A percentile compares a stretch with the other conserved stretches of the same genome.
phyloP scores from a whole-genome alignment of 768 basidiomycete genomes.

The Termitomyces titanicus region DNA sequence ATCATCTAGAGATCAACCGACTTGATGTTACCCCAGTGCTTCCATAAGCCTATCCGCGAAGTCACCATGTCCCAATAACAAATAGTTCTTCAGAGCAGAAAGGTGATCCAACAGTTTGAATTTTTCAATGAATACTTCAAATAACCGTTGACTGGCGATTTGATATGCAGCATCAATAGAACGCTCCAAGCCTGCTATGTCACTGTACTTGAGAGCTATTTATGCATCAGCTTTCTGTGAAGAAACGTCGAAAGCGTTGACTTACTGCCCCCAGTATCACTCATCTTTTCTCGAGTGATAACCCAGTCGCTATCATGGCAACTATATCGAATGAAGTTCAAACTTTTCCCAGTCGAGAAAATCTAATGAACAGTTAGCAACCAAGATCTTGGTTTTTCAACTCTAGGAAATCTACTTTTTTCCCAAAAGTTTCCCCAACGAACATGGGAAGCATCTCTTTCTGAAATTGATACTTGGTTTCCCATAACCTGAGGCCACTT shows the following conservation, averaged over 20 bases:
- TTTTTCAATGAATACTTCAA: slow-evolving; percentile 96
- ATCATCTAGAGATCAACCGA: neutral
- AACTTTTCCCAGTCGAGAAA: slow-evolving; percentile 95
- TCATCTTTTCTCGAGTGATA: slow-evolving; percentile 85
- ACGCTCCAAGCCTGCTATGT: slow-evolving; percentile 90
- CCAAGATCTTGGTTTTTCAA: neutral
- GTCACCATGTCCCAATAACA: slow-evolving; percentile 91
- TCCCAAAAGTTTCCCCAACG: slow-evolving; percentile 90
- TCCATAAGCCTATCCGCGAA: slow-evolving; percentile 97
- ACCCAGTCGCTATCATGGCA: slow-evolving; percentile 98
- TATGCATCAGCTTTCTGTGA: neutral
- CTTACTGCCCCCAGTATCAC: slow-evolving; percentile 83
- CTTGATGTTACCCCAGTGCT: slow-evolving; percentile 67
- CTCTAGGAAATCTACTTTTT: slow-evolving; percentile 58
- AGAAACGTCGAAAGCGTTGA: slow-evolving; percentile 3
- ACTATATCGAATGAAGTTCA: slow-evolving; percentile 97
- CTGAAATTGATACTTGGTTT: slow-evolving; percentile 87
- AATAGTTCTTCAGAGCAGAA: slow-evolving; percentile 83
- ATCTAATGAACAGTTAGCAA: slow-evolving; percentile 53
- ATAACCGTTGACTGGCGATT: slow-evolving; percentile 87
- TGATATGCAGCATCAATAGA: slow-evolving; percentile 95
- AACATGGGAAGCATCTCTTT: slow-evolving; percentile 95
- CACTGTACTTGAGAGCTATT: slow-evolving; percentile 86
- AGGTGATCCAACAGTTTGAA: slow-evolving; percentile 91
- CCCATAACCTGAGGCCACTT: slow-evolving; percentile 83